Base-by-base conservation (phyloP, 805 yeast species). In the Schizosaccharomyces osmophilus region DNA sequence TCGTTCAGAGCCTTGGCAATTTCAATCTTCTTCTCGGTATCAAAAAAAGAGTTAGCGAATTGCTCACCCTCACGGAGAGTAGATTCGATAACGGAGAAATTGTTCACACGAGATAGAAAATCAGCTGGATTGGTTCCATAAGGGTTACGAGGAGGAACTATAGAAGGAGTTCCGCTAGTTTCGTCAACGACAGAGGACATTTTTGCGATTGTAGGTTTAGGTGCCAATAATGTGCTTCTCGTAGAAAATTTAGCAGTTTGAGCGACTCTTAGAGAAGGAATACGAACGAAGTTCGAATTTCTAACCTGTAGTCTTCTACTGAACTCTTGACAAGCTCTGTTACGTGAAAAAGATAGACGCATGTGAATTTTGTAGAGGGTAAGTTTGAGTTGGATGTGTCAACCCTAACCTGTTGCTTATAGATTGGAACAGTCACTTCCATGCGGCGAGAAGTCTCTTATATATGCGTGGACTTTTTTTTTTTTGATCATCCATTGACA, bases 1-100 rank as follows among this genome's bases (percentile, higher is more conserved):
- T 89, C 97, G 73, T 90, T 97, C 63, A 90, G 77, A 4, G 97
- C 97, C 77, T 82, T 88, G 68, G 98, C 98, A 65, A 90, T 90
- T 74, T 89, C 95, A 66, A 90, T 87, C 77, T 90, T 90, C 78
- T 86, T 90, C 71, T 87, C 97, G 22, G 95, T 86, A 67, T 82
- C 76, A 77, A 90, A 90, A 74, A 90, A 93, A 3, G 98, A 95
- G 70, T 90, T 90, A 69, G 97, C 97, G 71, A 90, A 90, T 74
- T 90, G 98, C 75, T 90, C 98, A 73, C 98, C 98, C 75, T 90
- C 98, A 77, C 98, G 82, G 63, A 90, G 78, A 4, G 98, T 90
- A 43, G 95, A 86, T 76, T 90, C 98, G 70, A 90, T 90, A 69
- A 90, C 73, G 77, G 90, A 88, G 75, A 89, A 90, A 66, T 80